Percentiles rank a stretch among this genome's conserved stretches.
phyloP scores from a whole-genome alignment of 495 filamentous ascomycete species.

The Lasiosphaeriaceae sp. region DNA sequence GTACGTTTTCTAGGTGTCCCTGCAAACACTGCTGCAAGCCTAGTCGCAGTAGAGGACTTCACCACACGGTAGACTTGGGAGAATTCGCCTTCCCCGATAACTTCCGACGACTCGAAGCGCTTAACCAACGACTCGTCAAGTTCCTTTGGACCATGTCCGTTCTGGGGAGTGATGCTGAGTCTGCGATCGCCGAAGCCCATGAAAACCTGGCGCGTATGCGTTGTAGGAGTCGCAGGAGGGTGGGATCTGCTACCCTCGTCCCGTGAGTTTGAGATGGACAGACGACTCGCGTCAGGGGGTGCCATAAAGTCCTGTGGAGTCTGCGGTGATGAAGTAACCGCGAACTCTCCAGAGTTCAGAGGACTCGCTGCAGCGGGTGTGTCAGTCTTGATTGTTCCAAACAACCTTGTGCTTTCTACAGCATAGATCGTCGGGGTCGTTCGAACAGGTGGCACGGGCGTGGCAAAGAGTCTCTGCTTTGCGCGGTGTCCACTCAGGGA shows the following conservation, averaged over 20 bases:
- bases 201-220: constrained; percentile 44
- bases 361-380: constrained; percentile 47
- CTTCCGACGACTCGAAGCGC: constrained; percentile 71
- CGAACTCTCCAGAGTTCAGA: constrained; percentile 25
- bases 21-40: constrained; percentile 22
- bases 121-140: constrained; percentile 64
- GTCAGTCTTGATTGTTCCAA: constrained; percentile 39
- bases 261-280: constrained; percentile 63
- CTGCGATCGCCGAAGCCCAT: constrained; percentile 45
- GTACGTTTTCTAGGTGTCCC: constrained; percentile 30
- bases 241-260: constrained; percentile 34
- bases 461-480: constrained; percentile 11
- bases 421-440: constrained; percentile 1
- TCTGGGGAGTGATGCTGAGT: constrained; percentile 48
- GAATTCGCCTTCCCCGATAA: constrained; percentile 84
- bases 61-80: constrained; percentile 85
- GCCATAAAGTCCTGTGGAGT: constrained; percentile 74
- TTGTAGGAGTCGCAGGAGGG: constrained; percentile 75
- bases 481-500: constrained; percentile 13
- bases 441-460: constrained; percentile 13
- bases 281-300: constrained; percentile 74
- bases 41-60: constrained; percentile 22
- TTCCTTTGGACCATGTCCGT: constrained; percentile 56
- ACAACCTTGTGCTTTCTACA: neutral
- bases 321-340: constrained; percentile 60